These are phyloP conservation scores for Calonectria honghensis DNA, from an alignment of 2,329 filamentous ascomycete genomes.

Conservation along the genomic window DNA sequence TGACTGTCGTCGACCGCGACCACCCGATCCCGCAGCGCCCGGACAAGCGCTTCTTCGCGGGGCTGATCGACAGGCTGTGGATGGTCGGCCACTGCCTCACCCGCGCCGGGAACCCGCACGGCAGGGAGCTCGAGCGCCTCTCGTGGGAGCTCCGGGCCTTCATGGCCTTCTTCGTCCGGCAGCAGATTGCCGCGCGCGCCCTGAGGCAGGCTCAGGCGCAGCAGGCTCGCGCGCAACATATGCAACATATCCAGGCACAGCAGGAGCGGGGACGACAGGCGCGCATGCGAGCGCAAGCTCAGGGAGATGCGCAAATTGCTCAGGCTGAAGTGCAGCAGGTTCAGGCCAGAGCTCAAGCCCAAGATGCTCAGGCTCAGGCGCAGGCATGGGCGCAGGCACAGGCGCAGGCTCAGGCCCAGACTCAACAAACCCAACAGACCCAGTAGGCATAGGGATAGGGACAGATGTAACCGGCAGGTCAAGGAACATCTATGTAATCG, in stretches of 20 bases:
- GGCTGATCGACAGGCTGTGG: neutral
- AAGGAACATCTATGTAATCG: neutral
- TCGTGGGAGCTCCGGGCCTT: conserved; percentile 24
- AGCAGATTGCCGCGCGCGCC: neutral
- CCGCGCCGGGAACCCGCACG: neutral
- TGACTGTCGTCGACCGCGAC: neutral
- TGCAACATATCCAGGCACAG: neutral
- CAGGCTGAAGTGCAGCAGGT: neutral
- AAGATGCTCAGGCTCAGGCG: neutral
- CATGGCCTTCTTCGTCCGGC: conserved; percentile 2
- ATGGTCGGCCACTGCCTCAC: conserved; percentile 20
- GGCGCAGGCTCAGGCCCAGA: neutral
- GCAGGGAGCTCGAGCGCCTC: conserved; percentile 16
- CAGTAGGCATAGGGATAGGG: neutral
- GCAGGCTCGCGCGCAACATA: neutral
- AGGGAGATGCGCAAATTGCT: neutral
- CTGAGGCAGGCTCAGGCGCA: neutral
- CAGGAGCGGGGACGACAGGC: neutral
- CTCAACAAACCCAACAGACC: neutral
- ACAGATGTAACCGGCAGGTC: neutral
- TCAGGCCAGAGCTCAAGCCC: neutral
- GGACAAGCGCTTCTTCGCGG: neutral
- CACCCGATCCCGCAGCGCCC: neutral
- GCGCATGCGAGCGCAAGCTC: neutral
- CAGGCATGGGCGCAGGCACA: neutral